Evolutionary conservation across 257 asterid species (phyloP), one percentile per base, ranked within the genome.

Genomic region (Leptodermis oblonga): DNA sequence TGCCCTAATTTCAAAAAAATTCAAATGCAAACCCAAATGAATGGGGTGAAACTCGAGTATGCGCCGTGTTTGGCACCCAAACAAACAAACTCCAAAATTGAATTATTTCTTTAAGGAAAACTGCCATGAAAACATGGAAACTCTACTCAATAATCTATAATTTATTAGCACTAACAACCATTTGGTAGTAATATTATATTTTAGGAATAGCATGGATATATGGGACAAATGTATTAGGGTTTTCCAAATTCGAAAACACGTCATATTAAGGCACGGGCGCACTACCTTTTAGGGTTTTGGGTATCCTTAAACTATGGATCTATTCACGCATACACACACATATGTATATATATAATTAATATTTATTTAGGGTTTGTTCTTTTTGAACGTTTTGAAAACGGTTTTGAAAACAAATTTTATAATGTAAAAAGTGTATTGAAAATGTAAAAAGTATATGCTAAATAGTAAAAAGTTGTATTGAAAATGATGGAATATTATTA

Each of bases 251-350:
- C 18, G 3, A 36, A 36, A 10, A 41, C 31, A 62, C 65, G 43
- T 65, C 83, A 74, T 61, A 81, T 70, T 72, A 37, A 78, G 90
- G 92, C 96, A 87, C 92, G 97, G 95, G 90, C 95, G 95, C 95
- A 85, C 91, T 70, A 74, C 90, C n/a, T 33, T 54, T 8, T 61
- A 61, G 66, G 66, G 66, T 18, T 61, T 61, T 59, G 65, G 66
- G 23, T 46, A 18, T n/a, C 28, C 66, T 26, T 30, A 62, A 39
- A 28, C 62, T 67, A 20, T 42, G 59, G 66, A 45, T 55, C 60
- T 31, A 22, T 36, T 20, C 12, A 48, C 56, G 25, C 76, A 77
- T 15, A 68, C 4, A 34, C 39, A 2, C 39, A 34, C 6, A 34
- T 34, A 34, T 34, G 6, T 34, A 34, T 34, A 34, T 34, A 34